These are phyloP conservation scores for Caloboletus firmus DNA, from an alignment of 1,284 basidiomycete species.

Conservation along the genomic window DNA sequence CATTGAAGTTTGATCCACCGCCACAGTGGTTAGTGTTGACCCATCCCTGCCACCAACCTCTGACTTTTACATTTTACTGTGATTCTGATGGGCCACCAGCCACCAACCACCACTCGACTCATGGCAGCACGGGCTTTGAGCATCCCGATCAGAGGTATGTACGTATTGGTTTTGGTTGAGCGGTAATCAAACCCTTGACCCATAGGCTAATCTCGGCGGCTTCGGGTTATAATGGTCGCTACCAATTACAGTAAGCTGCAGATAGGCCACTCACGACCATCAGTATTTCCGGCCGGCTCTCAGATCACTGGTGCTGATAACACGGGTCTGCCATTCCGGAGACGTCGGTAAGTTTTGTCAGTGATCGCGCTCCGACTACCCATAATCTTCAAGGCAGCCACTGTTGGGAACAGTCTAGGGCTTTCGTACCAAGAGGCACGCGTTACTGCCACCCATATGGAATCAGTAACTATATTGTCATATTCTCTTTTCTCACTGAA, in stretches of 20 bases:
- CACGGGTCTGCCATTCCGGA: neutral
- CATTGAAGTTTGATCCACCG: neutral
- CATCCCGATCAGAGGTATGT: neutral
- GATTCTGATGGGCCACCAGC: neutral
- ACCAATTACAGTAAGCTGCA: neutral
- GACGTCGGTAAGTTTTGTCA: constrained; percentile 8
- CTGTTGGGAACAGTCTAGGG: neutral
- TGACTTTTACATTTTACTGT: neutral
- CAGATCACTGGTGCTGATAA: neutral
- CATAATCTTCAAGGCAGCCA: neutral
- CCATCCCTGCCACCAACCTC: too few relatives aligned
- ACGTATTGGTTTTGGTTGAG: neutral
- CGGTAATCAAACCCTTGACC: constrained; percentile 7
- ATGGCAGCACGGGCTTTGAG: neutral
- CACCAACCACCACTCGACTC: neutral
- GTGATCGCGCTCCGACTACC: neutral
- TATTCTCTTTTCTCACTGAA: neutral
- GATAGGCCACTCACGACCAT: neutral
- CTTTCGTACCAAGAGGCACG: neutral
- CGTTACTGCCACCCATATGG: constrained; percentile 6
- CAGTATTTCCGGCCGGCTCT: neutral
- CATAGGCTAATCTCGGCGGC: neutral
- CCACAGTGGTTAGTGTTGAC: neutral
- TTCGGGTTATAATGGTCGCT: neutral
- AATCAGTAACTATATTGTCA: constrained; percentile 7